Evolutionary conservation across 1,139 yeast genomes (phyloP).

Genomic region (Scheffersomyces insectosa): DNA sequence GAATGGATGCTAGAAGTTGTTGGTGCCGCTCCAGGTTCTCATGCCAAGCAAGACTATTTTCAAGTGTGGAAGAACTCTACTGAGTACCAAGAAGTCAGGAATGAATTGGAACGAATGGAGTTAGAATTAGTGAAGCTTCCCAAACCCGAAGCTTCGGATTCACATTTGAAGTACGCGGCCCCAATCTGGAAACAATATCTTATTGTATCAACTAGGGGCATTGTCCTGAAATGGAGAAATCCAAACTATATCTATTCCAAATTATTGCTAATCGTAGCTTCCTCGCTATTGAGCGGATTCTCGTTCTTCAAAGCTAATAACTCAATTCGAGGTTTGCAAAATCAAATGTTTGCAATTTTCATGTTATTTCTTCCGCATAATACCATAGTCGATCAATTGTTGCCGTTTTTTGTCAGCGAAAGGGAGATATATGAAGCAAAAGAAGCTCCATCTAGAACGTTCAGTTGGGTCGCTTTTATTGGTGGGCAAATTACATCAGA

Average conservation of each 20-base stretch:
- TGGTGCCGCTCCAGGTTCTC: constrained; percentile 35
- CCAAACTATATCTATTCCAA: constrained; percentile 43
- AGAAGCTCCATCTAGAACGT: constrained; percentile 69
- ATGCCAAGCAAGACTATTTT: constrained; percentile 34
- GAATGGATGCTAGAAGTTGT: constrained; percentile 61
- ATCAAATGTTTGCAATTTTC: constrained; percentile 62
- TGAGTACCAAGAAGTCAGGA: constrained; percentile 23
- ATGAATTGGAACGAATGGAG: constrained; percentile 28
- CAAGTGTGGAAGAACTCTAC: constrained; percentile 36
- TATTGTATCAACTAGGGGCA: constrained; percentile 25
- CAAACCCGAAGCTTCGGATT: constrained; percentile 21
- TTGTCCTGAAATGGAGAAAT: constrained; percentile 46
- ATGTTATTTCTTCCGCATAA: constrained; percentile 65
- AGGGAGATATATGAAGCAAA: constrained; percentile 57
- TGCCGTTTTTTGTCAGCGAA: constrained; percentile 67
- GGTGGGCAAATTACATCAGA: constrained; percentile 32
- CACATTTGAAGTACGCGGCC: constrained; percentile 26
- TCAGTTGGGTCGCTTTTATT: constrained; percentile 46
- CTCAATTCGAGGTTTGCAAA: constrained; percentile 42
- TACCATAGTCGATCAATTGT: constrained; percentile 67
- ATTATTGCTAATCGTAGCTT: constrained; percentile 32
- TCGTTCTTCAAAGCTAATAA: constrained; percentile 36
- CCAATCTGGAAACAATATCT: constrained; percentile 26
- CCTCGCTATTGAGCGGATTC: constrained; percentile 51
- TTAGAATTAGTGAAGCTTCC: constrained; percentile 29